A percentile compares a stretch with the other conserved stretches of the same genome.
These are phyloP conservation scores for Macrophomina tecta DNA, from an alignment of 2,329 filamentous ascomycete species.

Conservation along the genomic window DNA sequence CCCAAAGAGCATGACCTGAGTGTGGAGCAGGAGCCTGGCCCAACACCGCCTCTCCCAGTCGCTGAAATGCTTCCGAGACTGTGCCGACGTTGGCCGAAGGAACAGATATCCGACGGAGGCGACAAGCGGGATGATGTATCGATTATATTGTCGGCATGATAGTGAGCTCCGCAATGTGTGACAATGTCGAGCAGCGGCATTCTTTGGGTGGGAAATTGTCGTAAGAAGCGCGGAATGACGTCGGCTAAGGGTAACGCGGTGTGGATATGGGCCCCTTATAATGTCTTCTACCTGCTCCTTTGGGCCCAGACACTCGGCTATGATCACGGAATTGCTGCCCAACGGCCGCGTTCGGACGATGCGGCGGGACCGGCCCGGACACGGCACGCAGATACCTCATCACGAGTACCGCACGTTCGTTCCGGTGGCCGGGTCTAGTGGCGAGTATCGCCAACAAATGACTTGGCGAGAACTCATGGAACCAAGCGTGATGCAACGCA, in stretches of 20 bases:
- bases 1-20: not conserved
- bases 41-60: not conserved
- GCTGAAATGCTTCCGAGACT: not conserved
- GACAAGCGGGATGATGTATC: not conserved
- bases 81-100: slow-evolving; percentile 5
- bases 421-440: slow-evolving; percentile 4
- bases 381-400: slow-evolving; percentile 3
- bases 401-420: slow-evolving; percentile 4
- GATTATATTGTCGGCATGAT: not conserved
- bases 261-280: not conserved
- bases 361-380: slow-evolving; percentile 16
- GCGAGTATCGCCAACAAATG: slow-evolving; percentile 10
- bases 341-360: slow-evolving; percentile 2
- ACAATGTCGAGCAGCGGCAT: not conserved
- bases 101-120: not conserved
- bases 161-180: not conserved
- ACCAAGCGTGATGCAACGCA: not conserved
- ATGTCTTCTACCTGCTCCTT: not conserved
- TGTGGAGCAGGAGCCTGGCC: slow-evolving; percentile 5
- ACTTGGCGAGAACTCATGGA: not conserved
- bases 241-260: not conserved
- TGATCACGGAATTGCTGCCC: slow-evolving; percentile 7
- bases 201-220: not conserved
- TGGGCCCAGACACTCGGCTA: not conserved
- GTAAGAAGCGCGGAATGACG: not conserved